Evolutionary conservation across 2,329 filamentous ascomycete species (phyloP), one percentile per base, ranked within the genome.

Genomic region (Ramichloridium luteum): DNA sequence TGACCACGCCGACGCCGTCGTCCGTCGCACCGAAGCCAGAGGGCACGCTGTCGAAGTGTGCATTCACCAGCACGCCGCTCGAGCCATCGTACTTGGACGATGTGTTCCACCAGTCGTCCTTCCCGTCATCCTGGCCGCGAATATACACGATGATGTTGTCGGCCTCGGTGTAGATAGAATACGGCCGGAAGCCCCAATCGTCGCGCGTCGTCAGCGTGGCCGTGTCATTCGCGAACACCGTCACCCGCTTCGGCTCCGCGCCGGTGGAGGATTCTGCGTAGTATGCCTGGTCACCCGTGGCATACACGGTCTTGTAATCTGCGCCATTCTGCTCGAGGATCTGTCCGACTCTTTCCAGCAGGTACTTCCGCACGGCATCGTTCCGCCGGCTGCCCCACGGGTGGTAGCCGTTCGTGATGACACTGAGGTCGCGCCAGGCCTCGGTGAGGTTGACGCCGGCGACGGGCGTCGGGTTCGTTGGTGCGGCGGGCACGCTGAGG

Each of bases 1-100:
- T 80, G n/a, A 93, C 74, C 13, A 92, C 83, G 16, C 85, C 85
- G 39, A 93, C 76, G 5, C 88, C 90, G 55, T 94, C 83, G 50
- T 98, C 90, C 2, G 90, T 96, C 11, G 90, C 86, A 28, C 90
- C 90, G 45, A 77, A 93, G 1, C 84, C 86, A 3, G 85, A 93
- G 10, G 85, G 82, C 4, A 96, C 90, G 36, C 80, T 86, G 58
- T 93, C 90, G 51, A 90, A 93, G 53, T 96, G 90, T 12, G 88
- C 86, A 54, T 94, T 96, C 44, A 96, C 80, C 27, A 98, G 68
- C 12, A 93, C 84, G 17, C 85, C 83, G 12, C 81, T 80, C 38
- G 36, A 34, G 6, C 70, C 68, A 39, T 67, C 25, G 41, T 54
- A 37, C 38, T 47, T 25, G 30, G 37, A 20, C 22, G 38, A 37